phyloP scores from a whole-genome alignment of 768 basidiomycete species.

The Hirschioporus abietinus region DNA sequence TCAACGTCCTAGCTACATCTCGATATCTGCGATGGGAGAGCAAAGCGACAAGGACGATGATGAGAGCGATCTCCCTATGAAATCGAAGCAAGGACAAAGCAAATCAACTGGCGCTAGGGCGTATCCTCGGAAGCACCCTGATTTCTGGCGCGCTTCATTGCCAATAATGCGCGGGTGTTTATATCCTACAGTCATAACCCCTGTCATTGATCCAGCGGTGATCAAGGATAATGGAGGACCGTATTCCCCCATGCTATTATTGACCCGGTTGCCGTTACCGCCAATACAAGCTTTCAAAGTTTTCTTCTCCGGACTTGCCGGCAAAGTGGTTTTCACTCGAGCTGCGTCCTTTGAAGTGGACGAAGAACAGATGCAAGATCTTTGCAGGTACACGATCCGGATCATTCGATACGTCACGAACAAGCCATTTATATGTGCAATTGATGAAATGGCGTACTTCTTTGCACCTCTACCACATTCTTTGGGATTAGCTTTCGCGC shows the following conservation, averaged over 20 bases:
- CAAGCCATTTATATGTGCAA: conserved; percentile 55
- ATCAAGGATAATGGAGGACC: conserved; percentile 19
- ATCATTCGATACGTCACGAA: conserved; percentile 59
- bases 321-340: conserved; percentile 37
- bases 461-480: conserved; percentile 50
- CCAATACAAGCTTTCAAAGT: conserved; percentile 48
- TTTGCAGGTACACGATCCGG: conserved; percentile 61
- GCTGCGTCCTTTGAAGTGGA: conserved; percentile 47
- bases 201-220: conserved; percentile 27
- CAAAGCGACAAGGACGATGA: conserved; percentile 15
- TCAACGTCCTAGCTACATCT: conserved; percentile 12
- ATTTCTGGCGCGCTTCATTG: conserved; percentile 56
- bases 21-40: conserved; percentile 13
- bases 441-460: conserved; percentile 57
- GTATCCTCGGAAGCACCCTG: conserved; percentile 55
- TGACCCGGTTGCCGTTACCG: conserved; percentile 67
- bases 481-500: conserved; percentile 26
- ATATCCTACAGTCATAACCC: conserved; percentile 51
- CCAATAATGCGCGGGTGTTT: conserved; percentile 28
- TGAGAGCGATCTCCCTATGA: conserved; percentile 6
- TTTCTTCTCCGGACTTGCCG: conserved; percentile 47
- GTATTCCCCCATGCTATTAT: conserved; percentile 57
- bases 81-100: conserved; percentile 1
- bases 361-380: conserved; percentile 36
- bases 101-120: conserved; percentile 40